Conservation (phyloP, 805 yeast genomes). For the Ogataea paradorogensis region DNA sequence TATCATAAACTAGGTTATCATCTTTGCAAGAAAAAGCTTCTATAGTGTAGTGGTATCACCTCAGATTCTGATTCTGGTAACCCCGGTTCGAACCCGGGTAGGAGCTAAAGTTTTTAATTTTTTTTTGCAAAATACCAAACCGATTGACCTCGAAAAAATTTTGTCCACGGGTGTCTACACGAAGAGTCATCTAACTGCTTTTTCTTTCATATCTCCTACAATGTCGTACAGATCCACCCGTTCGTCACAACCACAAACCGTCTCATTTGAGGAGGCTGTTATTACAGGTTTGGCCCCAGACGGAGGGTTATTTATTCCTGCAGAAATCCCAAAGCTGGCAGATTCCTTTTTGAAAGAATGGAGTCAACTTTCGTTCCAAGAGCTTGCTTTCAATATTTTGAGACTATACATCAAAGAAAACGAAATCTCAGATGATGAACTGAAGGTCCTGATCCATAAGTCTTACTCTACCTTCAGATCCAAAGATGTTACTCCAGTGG, state of each 20-base stretch:
- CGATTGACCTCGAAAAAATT: not conserved
- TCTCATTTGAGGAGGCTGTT: conserved; percentile 77
- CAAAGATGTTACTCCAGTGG: conserved; percentile 84
- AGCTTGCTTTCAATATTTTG: conserved; percentile 84
- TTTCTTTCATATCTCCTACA: conserved; percentile 29
- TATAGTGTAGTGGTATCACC: conserved; percentile 37
- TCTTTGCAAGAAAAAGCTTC: conserved; percentile 15
- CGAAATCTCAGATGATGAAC: conserved; percentile 73
- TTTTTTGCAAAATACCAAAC: too few relatives aligned
- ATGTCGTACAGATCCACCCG: conserved; percentile 81
- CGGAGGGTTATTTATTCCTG: conserved; percentile 93
- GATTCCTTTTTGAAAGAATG: conserved; percentile 58
- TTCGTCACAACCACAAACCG: conserved; percentile 46
- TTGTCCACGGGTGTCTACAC: conserved; percentile 1
- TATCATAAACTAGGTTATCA: not conserved
- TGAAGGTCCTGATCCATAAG: conserved; percentile 55
- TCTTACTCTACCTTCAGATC: conserved; percentile 92
- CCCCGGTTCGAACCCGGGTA: conserved; percentile 40
- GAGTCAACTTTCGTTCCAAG: conserved; percentile 75
- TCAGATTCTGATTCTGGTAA: conserved; percentile 36
- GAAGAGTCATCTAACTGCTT: not conserved
- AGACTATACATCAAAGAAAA: conserved; percentile 66
- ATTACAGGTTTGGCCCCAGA: conserved; percentile 93
- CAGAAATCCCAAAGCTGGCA: conserved; percentile 65
- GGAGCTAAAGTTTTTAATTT: conserved; percentile 26